These are phyloP conservation scores for Eucalyptus erythrocorys DNA, from an alignment of 345 rosid genomes.

Conservation along the genomic window DNA sequence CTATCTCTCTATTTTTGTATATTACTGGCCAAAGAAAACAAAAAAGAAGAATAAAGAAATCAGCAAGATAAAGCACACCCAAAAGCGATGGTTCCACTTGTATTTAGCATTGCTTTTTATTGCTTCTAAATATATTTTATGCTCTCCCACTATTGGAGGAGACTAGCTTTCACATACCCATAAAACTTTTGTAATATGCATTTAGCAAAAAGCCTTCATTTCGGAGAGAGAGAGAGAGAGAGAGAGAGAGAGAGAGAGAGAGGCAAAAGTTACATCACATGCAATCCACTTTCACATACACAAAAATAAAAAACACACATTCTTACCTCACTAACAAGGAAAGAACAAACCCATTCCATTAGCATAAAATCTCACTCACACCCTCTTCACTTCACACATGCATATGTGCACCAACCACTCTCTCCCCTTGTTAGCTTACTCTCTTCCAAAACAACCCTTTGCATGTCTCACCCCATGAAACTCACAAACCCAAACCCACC, in stretches of 20 bases:
- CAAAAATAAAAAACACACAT: background rate
- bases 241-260: background rate
- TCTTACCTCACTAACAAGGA: conserved; percentile 46
- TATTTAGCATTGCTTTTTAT: background rate
- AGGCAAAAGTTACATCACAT: conserved; percentile 37
- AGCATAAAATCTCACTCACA: background rate
- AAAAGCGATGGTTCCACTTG: conserved; percentile 35
- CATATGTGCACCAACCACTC: background rate
- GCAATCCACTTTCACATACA: conserved; percentile 41
- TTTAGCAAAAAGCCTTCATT: background rate
- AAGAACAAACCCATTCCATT: conserved; percentile 33
- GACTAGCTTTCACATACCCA: conserved; percentile 19
- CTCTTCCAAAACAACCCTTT: background rate
- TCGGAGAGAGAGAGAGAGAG: background rate
- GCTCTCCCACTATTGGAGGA: background rate
- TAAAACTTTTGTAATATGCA: conserved; percentile 4
- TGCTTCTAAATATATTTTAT: background rate
- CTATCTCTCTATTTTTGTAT: background rate
- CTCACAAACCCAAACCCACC: background rate
- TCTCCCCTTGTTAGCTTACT: background rate
- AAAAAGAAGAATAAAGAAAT: background rate
- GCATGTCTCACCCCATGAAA: background rate
- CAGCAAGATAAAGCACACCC: background rate
- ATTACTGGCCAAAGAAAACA: background rate
- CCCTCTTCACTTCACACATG: background rate